Conservation (phyloP, 2,329 filamentous ascomycete species). For the Aspergillus felis region DNA sequence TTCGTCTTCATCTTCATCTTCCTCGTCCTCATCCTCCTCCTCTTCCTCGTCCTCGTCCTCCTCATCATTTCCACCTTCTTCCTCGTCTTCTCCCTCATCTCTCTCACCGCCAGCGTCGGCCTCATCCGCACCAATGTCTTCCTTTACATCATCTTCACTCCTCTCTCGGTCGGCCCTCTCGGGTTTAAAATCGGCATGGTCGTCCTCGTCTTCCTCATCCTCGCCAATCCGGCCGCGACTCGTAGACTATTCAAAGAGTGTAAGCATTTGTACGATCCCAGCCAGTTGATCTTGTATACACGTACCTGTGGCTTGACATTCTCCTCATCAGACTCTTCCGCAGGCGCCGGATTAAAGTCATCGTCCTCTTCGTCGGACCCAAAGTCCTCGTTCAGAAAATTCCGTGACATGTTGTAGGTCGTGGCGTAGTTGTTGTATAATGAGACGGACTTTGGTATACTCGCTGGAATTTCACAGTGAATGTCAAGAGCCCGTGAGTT, state of each 20-base stretch:
- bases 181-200: slow-evolving; percentile 44
- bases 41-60: slow-evolving; percentile 40
- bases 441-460: background rate
- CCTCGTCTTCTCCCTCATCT: slow-evolving; percentile 29
- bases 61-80: slow-evolving; percentile 35
- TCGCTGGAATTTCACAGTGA: background rate
- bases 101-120: slow-evolving; percentile 39
- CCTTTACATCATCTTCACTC: slow-evolving; percentile 35
- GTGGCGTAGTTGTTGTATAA: background rate
- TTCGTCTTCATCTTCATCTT: slow-evolving; percentile 40
- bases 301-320: slow-evolving; percentile 33
- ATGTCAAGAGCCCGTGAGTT: background rate
- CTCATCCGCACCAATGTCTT: slow-evolving; percentile 44
- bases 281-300: slow-evolving; percentile 20
- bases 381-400: slow-evolving; percentile 50
- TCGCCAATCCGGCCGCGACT: slow-evolving; percentile 14
- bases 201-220: slow-evolving; percentile 41
- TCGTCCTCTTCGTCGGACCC: slow-evolving; percentile 69
- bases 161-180: slow-evolving; percentile 20
- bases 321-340: slow-evolving; percentile 70
- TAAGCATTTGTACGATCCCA: slow-evolving; percentile 16
- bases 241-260: slow-evolving; percentile 16
- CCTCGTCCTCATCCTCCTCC: slow-evolving; percentile 50
- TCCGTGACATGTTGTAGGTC: slow-evolving; percentile 32
- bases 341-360: slow-evolving; percentile 81